Base-by-base conservation (phyloP, 1,284 basidiomycete genomes). In the Leucoagaricus sp. region DNA sequence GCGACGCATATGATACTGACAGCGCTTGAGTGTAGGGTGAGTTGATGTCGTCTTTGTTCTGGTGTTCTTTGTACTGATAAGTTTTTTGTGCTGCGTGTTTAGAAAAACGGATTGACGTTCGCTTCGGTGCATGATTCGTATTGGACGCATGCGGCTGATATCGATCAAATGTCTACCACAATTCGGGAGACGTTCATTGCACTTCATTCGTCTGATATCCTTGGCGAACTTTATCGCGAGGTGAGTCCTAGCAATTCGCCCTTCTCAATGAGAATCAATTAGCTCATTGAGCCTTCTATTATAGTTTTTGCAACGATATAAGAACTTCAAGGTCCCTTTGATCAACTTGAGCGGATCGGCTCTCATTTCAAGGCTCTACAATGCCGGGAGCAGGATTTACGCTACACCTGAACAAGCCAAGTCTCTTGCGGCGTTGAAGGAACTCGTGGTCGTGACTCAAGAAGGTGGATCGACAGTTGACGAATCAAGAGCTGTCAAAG, bases 1-100 rank as follows among this genome's bases (percentile, higher is more conserved):
- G 97, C 97, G 3, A 98, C 96, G 1, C 97, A 99, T 75, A 98
- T 99, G 96, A 90, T 98, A 82, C 75, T 98, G 62, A 98, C 96
- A 1, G 96, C 96, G n/a, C 79, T 97, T 40, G 89, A 93, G 66
- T 98, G 93, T 69, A 77, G 82, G 64, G 89, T 92, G 70, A 60
- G 84, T 77, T 9, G 8, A 13, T 13, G 34, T 23, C 36, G 31
- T 34, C 56, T 57, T 36, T 49, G 21, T 41, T 15, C n/a, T 47
- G 23, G 15, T 17, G 0, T 44, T 45, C 19, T 6, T 10, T 23
- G 31, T 46, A 5, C 26, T 41, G 26, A 25, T 33, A 9, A 45
- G 9, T 40, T 17, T 38, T n/a, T n/a, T n/a, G n/a, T 38, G 26
- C 15, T 29, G 26, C 19, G 34, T 49, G 49, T 47, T n/a, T 57